A percentile compares a stretch with the other conserved stretches of the same genome.
phyloP scores from a whole-genome alignment of 1,284 basidiomycete species.

The Tilletia horrida region DNA sequence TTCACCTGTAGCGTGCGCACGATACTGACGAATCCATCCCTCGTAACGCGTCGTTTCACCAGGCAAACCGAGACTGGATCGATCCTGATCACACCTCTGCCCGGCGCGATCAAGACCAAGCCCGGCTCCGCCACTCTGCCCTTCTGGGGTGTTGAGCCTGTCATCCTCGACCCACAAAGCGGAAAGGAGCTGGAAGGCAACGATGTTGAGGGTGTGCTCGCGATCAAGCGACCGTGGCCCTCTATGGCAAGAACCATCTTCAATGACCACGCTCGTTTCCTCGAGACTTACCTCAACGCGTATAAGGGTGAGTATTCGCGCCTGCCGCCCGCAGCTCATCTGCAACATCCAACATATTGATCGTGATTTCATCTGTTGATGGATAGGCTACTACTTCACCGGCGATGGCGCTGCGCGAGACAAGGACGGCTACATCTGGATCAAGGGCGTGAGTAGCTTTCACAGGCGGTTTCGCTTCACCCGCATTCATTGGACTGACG shows the following conservation, averaged over 20 bases:
- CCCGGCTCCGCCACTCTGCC: conserved; percentile 94
- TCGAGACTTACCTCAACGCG: conserved; percentile 88
- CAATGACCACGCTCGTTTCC: conserved; percentile 82
- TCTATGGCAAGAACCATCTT: conserved; percentile 92
- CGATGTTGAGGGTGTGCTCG: conserved; percentile 86
- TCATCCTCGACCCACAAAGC: conserved; percentile 77
- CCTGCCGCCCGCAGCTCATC: no score
- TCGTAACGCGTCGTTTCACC: conserved; percentile 35
- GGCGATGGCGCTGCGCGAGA: conserved; percentile 94
- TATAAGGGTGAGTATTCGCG: conserved; percentile 46
- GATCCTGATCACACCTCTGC: conserved; percentile 90
- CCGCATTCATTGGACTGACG: background rate
- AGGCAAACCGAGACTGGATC: conserved; percentile 94
- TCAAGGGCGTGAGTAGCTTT: conserved; percentile 66
- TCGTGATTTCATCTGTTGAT: background rate
- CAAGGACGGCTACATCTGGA: conserved; percentile 82
- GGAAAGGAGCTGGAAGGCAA: conserved; percentile 76
- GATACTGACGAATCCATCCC: no score
- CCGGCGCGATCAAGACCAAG: conserved; percentile 91
- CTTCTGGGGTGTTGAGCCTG: conserved; percentile 92
- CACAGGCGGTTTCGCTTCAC: no score
- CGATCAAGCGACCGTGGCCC: conserved; percentile 84
- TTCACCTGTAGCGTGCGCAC: no score
- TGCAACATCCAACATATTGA: conserved; percentile 23
- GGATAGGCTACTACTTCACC: conserved; percentile 78